These are phyloP conservation scores for Paxillus involutus DNA, from an alignment of 768 basidiomycete genomes.

Conservation along the genomic window DNA sequence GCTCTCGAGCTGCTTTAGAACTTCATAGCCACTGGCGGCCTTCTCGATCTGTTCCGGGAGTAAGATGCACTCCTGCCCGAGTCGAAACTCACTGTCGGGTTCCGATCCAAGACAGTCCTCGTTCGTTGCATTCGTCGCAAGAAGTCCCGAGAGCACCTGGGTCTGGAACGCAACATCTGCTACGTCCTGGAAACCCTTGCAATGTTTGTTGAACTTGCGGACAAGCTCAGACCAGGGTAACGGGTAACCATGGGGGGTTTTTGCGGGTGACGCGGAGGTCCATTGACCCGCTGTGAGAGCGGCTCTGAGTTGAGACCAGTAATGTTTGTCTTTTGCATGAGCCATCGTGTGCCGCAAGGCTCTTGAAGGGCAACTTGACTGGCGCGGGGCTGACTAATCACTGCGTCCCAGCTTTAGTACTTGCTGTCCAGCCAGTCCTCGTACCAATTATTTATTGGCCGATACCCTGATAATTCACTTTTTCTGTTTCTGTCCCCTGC, in stretches of 20 bases:
- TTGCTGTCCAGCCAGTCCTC: no score
- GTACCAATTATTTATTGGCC: no score
- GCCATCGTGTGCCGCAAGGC: slow-evolving; percentile 33
- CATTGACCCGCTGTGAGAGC: slow-evolving; percentile 76
- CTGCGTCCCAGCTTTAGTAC: no score
- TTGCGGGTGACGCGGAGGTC: slow-evolving; percentile 62
- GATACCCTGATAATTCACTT: no score
- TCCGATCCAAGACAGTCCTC: slow-evolving; percentile 56
- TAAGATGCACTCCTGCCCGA: slow-evolving; percentile 60
- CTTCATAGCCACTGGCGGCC: slow-evolving; percentile 51
- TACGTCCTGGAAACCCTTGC: slow-evolving; percentile 56
- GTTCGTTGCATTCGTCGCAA: slow-evolving; percentile 46
- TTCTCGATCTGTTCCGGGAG: slow-evolving; percentile 58
- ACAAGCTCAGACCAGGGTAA: slow-evolving; percentile 79
- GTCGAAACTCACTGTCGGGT: slow-evolving; percentile 30
- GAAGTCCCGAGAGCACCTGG: slow-evolving; percentile 58
- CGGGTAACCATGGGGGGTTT: slow-evolving; percentile 46
- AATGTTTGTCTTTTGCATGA: slow-evolving; percentile 67
- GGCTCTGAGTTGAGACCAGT: slow-evolving; percentile 72
- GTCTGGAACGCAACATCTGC: slow-evolving; percentile 69
- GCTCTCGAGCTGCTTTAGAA: slow-evolving; percentile 48
- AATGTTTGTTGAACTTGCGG: slow-evolving; percentile 87
- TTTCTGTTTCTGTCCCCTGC: no score
- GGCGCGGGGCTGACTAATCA: not conserved
- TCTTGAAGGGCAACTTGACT: no score